Evolutionary conservation across 768 basidiomycete species (phyloP).

Genomic region (Coprinopsis cinerea): DNA sequence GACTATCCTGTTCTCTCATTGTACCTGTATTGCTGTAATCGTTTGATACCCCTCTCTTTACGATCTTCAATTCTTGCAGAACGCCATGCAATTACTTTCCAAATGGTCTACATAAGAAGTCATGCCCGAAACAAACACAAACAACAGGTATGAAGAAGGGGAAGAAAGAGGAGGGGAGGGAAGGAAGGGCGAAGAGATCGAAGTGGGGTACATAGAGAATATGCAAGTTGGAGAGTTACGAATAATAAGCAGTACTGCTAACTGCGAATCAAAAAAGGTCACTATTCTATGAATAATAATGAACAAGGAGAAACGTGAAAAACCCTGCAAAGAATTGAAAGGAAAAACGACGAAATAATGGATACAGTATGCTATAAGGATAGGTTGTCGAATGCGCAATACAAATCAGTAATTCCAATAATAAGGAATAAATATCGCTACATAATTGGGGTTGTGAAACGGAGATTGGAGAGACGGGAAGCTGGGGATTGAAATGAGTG

Average conservation of each 20-base stretch:
- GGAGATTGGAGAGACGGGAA: not conserved
- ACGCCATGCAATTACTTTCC: not conserved
- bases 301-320: no score
- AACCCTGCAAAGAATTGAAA: not conserved
- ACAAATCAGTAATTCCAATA: not conserved
- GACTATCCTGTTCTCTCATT: not conserved
- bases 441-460: not conserved
- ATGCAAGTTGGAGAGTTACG: no score
- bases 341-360: not conserved
- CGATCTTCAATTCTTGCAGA: not conserved
- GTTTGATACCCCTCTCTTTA: not conserved
- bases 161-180: no score
- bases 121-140: no score
- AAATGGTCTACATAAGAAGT: not conserved
- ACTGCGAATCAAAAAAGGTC: not conserved
- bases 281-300: not conserved
- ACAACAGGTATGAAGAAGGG: no score
- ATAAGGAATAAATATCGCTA: slow-evolving; percentile 3
- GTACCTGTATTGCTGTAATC: not conserved
- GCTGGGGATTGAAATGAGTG: not conserved
- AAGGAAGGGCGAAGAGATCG: no score
- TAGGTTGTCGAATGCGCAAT: not conserved
- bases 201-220: no score
- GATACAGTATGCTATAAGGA: slow-evolving; percentile 1
- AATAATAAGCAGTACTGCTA: no score